A percentile compares a stretch with the other conserved stretches of the same genome.
phyloP scores from a whole-genome alignment of 2,329 filamentous ascomycete species.

The Venturia asperata region DNA sequence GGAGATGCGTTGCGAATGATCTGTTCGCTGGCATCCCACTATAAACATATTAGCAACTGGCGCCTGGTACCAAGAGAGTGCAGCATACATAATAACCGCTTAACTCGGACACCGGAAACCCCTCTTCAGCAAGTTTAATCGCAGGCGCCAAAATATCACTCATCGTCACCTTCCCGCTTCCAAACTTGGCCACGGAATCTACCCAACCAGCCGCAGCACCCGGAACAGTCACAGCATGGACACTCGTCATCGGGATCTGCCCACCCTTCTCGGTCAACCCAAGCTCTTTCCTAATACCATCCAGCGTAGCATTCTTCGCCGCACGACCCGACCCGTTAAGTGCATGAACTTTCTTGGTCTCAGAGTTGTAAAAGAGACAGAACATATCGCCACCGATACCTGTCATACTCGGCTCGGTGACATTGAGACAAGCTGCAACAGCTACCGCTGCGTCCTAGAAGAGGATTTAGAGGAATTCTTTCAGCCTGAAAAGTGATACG shows the following conservation, averaged over 20 bases:
- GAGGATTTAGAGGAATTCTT: neutral
- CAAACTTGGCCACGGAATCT: conserved; percentile 80
- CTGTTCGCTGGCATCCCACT: conserved; percentile 67
- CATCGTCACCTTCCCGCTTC: conserved; percentile 74
- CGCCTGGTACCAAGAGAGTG: neutral
- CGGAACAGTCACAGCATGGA: conserved; percentile 78
- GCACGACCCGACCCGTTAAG: conserved; percentile 92
- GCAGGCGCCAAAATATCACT: conserved; percentile 74
- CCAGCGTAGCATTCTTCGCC: conserved; percentile 60
- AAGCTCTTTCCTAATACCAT: conserved; percentile 61
- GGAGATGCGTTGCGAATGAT: conserved; percentile 66
- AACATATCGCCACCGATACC: conserved; percentile 98
- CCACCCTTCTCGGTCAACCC: conserved; percentile 47
- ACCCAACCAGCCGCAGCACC: conserved; percentile 92
- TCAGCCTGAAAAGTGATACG: conserved; percentile 32
- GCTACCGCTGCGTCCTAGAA: conserved; percentile 87
- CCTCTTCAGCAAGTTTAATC: conserved; percentile 77
- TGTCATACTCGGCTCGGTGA: conserved; percentile 87
- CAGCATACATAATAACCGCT: conserved; percentile 57
- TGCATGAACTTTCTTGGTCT: conserved; percentile 71
- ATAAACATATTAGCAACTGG: conserved; percentile 19
- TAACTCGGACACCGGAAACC: conserved; percentile 82
- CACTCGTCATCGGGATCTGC: conserved; percentile 65
- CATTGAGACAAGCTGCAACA: conserved; percentile 83
- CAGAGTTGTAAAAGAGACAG: conserved; percentile 82